These are phyloP conservation scores for Aspergillus sp. DNA, from an alignment of 2,329 filamentous ascomycete species.

Conservation along the genomic window DNA sequence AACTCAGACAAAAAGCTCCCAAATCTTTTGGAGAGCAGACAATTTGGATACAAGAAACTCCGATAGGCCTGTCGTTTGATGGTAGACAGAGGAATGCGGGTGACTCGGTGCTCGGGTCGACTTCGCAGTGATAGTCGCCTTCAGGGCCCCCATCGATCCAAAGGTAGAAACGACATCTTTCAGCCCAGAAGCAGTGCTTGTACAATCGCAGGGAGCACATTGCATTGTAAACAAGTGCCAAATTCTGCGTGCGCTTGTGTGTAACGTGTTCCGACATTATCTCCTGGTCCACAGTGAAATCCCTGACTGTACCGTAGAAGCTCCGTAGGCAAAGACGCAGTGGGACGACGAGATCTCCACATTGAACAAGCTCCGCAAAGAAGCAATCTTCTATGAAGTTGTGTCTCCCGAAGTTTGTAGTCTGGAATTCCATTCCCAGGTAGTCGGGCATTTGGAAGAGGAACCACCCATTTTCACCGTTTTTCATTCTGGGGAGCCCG, in stretches of 20 bases:
- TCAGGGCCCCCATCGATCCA: slow-evolving; percentile 24
- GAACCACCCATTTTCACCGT: slow-evolving; percentile 19
- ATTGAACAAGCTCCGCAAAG: slow-evolving; percentile 20
- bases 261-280: slow-evolving; percentile 6
- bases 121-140: slow-evolving; percentile 14
- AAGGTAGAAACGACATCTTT: slow-evolving; percentile 22
- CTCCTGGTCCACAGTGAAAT: slow-evolving; percentile 22
- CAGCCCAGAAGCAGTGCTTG: slow-evolving; percentile 22
- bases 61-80: slow-evolving; percentile 3
- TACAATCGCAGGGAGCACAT: slow-evolving; percentile 21
- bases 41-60: slow-evolving; percentile 15
- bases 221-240: slow-evolving; percentile 18
- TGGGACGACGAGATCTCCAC: slow-evolving; percentile 17
- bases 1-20: slow-evolving; percentile 18
- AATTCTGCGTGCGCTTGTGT: not conserved
- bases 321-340: slow-evolving; percentile 18
- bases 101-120: slow-evolving; percentile 5
- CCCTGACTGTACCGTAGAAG: slow-evolving; percentile 23
- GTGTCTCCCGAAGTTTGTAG: slow-evolving; percentile 17
- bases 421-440: slow-evolving; percentile 23
- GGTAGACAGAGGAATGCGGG: slow-evolving; percentile 16
- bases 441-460: slow-evolving; percentile 20
- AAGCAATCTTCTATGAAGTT: slow-evolving; percentile 22
- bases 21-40: slow-evolving; percentile 18
- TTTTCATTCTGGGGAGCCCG: slow-evolving; percentile 20